A percentile compares a stretch with the other conserved stretches of the same genome.
Evolutionary conservation across 2,329 filamentous ascomycete species (phyloP).

Genomic region (Macrophomina pseudophaseolina): DNA sequence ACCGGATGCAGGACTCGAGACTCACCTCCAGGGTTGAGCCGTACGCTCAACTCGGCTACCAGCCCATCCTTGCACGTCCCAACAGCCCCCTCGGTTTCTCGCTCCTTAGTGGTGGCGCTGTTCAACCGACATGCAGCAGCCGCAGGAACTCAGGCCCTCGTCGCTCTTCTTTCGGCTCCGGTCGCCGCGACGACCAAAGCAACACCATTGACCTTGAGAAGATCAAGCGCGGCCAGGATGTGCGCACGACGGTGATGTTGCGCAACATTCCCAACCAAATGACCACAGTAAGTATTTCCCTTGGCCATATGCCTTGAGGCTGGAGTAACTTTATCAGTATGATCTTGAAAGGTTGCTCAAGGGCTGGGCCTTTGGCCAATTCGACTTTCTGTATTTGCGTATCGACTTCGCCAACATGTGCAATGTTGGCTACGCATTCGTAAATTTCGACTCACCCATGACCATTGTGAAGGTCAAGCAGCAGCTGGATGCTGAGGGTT

Average conservation of each 20-base stretch:
- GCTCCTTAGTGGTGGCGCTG: slow-evolving; percentile 13
- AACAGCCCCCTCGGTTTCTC: not conserved
- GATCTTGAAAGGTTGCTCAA: slow-evolving; percentile 78
- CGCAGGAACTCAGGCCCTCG: slow-evolving; percentile 16
- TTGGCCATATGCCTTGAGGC: slow-evolving; percentile 27
- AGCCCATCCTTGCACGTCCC: not conserved
- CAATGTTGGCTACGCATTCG: slow-evolving; percentile 95
- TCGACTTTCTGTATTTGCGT: slow-evolving; percentile 93
- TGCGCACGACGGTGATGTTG: slow-evolving; percentile 77
- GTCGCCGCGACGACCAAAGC: slow-evolving; percentile 29
- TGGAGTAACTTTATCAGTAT: slow-evolving; percentile 29
- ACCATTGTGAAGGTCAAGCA: slow-evolving; percentile 66
- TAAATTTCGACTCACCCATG: slow-evolving; percentile 84
- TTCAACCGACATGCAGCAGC: slow-evolving; percentile 30
- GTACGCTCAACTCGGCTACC: not conserved
- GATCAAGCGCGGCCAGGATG: slow-evolving; percentile 51
- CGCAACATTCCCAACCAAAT: slow-evolving; percentile 95
- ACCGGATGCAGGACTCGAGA: not conserved
- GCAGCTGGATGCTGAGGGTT: slow-evolving; percentile 25
- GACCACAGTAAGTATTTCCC: slow-evolving; percentile 57
- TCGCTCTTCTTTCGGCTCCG: not conserved
- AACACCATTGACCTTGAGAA: slow-evolving; percentile 46
- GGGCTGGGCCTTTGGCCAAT: slow-evolving; percentile 76
- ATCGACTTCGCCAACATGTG: slow-evolving; percentile 63
- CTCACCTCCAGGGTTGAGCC: not conserved